phyloP scores from a whole-genome alignment of 495 filamentous ascomycete genomes.

The Aspergillus nanangensis region DNA sequence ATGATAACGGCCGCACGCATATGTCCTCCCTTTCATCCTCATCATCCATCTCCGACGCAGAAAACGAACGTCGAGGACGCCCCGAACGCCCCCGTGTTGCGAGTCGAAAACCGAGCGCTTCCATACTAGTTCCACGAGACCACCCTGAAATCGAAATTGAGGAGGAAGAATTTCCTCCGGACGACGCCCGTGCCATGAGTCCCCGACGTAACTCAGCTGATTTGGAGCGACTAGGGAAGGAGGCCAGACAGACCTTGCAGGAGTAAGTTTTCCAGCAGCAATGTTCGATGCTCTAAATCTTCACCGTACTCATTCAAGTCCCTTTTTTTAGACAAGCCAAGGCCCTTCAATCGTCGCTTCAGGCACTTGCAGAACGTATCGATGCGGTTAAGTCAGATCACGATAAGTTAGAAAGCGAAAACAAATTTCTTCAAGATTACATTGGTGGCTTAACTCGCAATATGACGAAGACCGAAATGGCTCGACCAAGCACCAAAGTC shows the following conservation, averaged over 20 bases:
- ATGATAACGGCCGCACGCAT: conserved; percentile 39
- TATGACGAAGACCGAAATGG: conserved; percentile 48
- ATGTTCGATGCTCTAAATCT: neutral
- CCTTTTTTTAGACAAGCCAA: conserved; percentile 67
- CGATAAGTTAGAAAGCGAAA: conserved; percentile 89
- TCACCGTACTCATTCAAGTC: neutral
- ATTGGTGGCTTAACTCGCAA: conserved; percentile 51
- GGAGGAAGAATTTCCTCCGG: conserved; percentile 66
- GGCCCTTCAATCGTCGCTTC: conserved; percentile 78
- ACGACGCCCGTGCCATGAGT: conserved; percentile 93
- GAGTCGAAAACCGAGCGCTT: conserved; percentile 71
- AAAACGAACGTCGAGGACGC: conserved; percentile 39
- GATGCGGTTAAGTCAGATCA: conserved; percentile 92
- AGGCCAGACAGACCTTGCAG: conserved; percentile 64
- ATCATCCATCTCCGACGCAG: conserved; percentile 45
- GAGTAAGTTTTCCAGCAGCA: conserved; percentile 41
- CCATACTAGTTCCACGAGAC: conserved; percentile 75
- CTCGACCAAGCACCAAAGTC: conserved; percentile 35
- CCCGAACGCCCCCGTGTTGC: conserved; percentile 48
- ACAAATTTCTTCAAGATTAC: conserved; percentile 91
- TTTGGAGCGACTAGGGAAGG: conserved; percentile 75
- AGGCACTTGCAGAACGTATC: conserved; percentile 85
- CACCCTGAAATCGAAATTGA: conserved; percentile 62
- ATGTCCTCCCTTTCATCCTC: conserved; percentile 42
- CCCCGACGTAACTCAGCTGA: conserved; percentile 87